These are phyloP conservation scores for Dacryopinax primogenitus DNA, from an alignment of 768 basidiomycete genomes.

Conservation along the genomic window DNA sequence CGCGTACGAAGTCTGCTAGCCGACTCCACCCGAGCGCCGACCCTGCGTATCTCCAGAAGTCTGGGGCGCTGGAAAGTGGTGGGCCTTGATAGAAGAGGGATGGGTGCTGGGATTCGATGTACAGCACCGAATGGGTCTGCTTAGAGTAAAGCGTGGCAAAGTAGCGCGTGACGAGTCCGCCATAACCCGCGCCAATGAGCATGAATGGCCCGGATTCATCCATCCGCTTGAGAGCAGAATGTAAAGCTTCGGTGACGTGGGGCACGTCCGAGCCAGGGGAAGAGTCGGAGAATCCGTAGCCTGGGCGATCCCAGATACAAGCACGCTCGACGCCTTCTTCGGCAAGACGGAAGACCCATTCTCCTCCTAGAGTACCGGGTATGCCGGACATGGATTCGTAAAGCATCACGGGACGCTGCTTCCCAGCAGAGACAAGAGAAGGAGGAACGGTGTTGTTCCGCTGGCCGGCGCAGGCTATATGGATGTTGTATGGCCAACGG, in stretches of 20 bases:
- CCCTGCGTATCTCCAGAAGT: constrained; percentile 22
- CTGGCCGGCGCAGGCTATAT: constrained; percentile 2
- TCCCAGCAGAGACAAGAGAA: background rate
- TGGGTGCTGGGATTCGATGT: constrained; percentile 25
- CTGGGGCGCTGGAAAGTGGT: constrained; percentile 20
- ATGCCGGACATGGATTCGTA: constrained; percentile 9
- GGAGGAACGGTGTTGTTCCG: constrained; percentile 2
- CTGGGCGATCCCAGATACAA: constrained; percentile 28
- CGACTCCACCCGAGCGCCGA: constrained; percentile 24
- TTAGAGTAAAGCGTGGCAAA: constrained; percentile 24
- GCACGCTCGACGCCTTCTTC: constrained; percentile 22
- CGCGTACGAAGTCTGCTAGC: constrained; percentile 23
- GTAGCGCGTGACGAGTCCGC: constrained; percentile 24
- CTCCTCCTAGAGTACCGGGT: constrained; percentile 14
- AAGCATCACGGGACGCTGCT: background rate
- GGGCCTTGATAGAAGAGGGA: constrained; percentile 25
- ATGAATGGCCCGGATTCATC: constrained; percentile 19
- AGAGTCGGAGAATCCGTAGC: constrained; percentile 27
- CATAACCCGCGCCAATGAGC: constrained; percentile 27
- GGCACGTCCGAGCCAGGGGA: constrained; percentile 22
- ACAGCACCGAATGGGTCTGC: constrained; percentile 22
- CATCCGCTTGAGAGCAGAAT: constrained; percentile 18
- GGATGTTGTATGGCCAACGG: background rate
- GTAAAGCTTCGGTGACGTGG: constrained; percentile 22
- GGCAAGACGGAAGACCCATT: constrained; percentile 26